Evolutionary conservation across 129 eudicot species (phyloP).

Genomic region (Erigeron canadensis): DNA sequence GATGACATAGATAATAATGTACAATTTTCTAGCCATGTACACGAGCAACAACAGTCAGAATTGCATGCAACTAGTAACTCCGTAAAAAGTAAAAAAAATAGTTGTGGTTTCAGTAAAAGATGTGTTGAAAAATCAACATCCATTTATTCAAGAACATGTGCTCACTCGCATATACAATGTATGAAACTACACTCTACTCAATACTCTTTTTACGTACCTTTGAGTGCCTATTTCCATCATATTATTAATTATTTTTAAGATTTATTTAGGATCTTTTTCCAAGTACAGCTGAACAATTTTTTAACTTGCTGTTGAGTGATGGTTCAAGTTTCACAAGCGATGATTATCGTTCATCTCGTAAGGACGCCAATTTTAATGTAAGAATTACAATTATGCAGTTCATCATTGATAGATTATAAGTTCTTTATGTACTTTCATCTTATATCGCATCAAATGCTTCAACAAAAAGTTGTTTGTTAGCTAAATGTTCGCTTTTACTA

Average conservation of each 20-base stretch:
- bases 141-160: slow-evolving; percentile 78
- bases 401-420: slow-evolving; percentile 4
- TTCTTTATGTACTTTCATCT: slow-evolving; percentile 12
- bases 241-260: slow-evolving; percentile 14
- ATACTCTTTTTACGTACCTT: background rate
- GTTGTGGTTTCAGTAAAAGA: slow-evolving; percentile 53
- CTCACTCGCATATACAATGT: slow-evolving; percentile 72
- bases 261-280: slow-evolving; percentile 66
- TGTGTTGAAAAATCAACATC: slow-evolving; percentile 54
- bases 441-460: slow-evolving; percentile 6
- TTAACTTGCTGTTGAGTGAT: slow-evolving; percentile 63
- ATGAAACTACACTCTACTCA: slow-evolving; percentile 28
- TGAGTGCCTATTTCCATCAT: background rate
- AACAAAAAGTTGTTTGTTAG: background rate
- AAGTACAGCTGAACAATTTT: slow-evolving; percentile 75
- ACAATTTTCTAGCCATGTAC: too few species aligned
- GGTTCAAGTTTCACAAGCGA: slow-evolving; percentile 66
- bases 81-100: slow-evolving; percentile 29
- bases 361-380: slow-evolving; percentile 76
- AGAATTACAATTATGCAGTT: slow-evolving; percentile 22
- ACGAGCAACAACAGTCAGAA: slow-evolving; percentile 84
- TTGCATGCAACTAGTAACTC: slow-evolving; percentile 92
- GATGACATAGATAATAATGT: too few species aligned
- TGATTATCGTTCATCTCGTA: slow-evolving; percentile 67
- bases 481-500: background rate